Evolutionary conservation across 495 filamentous ascomycete genomes (phyloP).

Genomic region (Lophium mytilinum): DNA sequence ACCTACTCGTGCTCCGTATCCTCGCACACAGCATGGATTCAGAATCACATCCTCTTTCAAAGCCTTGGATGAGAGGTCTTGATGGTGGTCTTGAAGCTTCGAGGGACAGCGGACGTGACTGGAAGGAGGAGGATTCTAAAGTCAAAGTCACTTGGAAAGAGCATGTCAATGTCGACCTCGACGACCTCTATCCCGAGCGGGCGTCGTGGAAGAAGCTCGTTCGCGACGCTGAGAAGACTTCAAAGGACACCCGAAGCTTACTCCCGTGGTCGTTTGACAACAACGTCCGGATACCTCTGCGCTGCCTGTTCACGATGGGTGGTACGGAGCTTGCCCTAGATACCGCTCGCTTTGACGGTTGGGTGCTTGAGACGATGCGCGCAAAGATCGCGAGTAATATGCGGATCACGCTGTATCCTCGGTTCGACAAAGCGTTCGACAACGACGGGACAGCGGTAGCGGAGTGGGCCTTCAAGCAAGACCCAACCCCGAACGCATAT

Average conservation of each 20-base stretch:
- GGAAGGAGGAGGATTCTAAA: neutral
- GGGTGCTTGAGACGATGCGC: constrained; percentile 27
- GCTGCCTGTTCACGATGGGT: constrained; percentile 3
- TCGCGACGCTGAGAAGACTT: neutral
- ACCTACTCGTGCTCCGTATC: neutral
- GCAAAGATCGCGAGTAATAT: constrained; percentile 16
- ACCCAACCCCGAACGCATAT: neutral
- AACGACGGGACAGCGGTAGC: neutral
- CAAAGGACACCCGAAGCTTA: neutral
- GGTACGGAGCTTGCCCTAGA: constrained; percentile 6
- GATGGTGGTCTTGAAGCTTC: neutral
- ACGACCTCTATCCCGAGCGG: neutral
- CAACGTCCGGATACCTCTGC: constrained; percentile 23
- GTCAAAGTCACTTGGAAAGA: neutral
- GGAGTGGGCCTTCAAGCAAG: neutral
- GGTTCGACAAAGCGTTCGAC: constrained; percentile 3
- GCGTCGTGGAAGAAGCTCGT: neutral
- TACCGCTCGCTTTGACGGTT: constrained; percentile 23
- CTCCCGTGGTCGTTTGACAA: constrained; percentile 20
- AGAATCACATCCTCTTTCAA: neutral
- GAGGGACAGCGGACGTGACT: neutral
- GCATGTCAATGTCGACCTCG: neutral
- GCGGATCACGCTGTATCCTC: constrained; percentile 5
- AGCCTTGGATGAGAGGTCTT: neutral
- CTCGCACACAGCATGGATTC: neutral